Base-by-base conservation (phyloP, 495 filamentous ascomycete genomes). In the Annulohypoxylon stygium region DNA sequence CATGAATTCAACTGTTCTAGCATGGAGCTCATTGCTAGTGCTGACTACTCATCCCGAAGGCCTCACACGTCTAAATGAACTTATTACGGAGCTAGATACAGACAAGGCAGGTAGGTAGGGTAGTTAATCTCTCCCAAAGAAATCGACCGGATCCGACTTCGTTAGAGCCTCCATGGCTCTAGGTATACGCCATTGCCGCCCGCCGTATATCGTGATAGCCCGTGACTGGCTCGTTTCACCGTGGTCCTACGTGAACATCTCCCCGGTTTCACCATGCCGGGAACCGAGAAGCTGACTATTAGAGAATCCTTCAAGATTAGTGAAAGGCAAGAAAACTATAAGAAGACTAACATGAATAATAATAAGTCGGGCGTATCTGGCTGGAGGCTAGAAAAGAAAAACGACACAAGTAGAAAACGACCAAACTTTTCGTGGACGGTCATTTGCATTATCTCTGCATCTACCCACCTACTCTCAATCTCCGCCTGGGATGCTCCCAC, bases 361-460 rank as follows among this genome's bases (percentile, higher is more conserved):
- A 14, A 3, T 16, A 12, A 3, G 14, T 55, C n/a, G 33, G 53
- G 33, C 53, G 33, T 37, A 57, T 36, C 36, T 20, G 16, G 30
- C 20, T 39, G 2, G 26, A 58, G 30, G 30, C 30, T 30, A 30
- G 30, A 39, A 18, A 39, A 59, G 16, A 2, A 59, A n/a, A 10
- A 23, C 16, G 36, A 12, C 36, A 12, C 51, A 61, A 63, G 41
- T 63, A 57, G 11, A 39, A 43, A 43, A 43, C 4, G 14, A n/a
- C 39, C 39, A 43, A 43, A 43, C 39, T 43, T 43, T 55, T 39
- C 34, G 34, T 20, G 70, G 51, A 47, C 72, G 67, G 72, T 48
- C 45, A 57, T 75, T 75, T 70, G 67, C 67, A 75, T 70, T 53
- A 75, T 71, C 67, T 67, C 62, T 75, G 67, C 63, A 65, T 39